Evolutionary conservation across 2,329 filamentous ascomycete species (phyloP), one percentile per base, ranked within the genome.

Genomic region (Coniosporium tulheliwenetii): DNA sequence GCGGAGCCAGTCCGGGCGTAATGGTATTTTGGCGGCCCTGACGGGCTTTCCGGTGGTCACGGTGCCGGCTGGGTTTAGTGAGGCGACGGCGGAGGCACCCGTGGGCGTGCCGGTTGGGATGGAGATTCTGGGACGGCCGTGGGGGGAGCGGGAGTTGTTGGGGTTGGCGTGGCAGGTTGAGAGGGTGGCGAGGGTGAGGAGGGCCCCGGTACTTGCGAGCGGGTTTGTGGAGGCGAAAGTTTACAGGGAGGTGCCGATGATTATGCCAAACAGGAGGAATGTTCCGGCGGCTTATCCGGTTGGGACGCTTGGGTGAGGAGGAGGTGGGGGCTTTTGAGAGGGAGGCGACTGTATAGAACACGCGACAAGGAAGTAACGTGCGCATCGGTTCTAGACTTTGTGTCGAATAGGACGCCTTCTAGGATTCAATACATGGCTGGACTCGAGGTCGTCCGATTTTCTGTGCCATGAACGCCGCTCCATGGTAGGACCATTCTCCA

Each of bases 61-160:
- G 2, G 59, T 75, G 1, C 72, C 71, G 0, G 63, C 60, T 1
- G 71, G 71, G 0, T 77, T 76, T 47, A 73, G 70, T 15, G 50
- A 61, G 1, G 48, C 61, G 1, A 69, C 58, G 1, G 50, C 54
- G 0, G 63, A 69, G 8, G 74, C 75, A 12, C 68, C 68, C 0
- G 50, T 66, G 30, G 76, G 76, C 2, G 65, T 81, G 5, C 77
- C 77, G 0, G 66, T 81, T 33, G 77, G 77, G 0, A 70, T 80
- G 65, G 77, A 81, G 57, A 69, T 81, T 15, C 50, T 81, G 43
- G 75, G 77, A 0, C 49, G 61, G 44, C 67, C 67, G 4, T 78
- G 70, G 64, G 63, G 55, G 2, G 77, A 81, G 48, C 60, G 59
- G 33, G 65, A 63, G 47, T 52, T 79, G 44, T 51, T 79, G 37